Conservation (phyloP, 495 filamentous ascomycete genomes). For the Podospora appendiculata region DNA sequence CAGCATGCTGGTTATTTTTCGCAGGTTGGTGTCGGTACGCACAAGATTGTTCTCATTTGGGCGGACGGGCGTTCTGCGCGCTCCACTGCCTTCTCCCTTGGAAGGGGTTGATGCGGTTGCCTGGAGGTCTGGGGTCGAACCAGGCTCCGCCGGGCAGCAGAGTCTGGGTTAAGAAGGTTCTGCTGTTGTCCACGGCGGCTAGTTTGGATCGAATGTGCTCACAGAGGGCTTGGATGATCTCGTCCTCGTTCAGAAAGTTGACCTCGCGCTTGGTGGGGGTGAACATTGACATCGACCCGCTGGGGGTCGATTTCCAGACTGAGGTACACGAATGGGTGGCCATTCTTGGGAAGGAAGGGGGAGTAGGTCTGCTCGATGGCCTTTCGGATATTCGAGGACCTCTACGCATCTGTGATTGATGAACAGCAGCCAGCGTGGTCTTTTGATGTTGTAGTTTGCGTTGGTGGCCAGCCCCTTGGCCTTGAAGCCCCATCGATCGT, state of each 20-base stretch:
- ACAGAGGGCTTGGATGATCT: constrained; percentile 86
- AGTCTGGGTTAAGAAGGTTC: constrained; percentile 90
- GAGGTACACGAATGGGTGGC: constrained; percentile 91
- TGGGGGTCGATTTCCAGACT: constrained; percentile 90
- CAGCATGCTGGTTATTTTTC: constrained; percentile 97
- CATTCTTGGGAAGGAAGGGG: constrained; percentile 84
- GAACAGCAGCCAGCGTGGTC: constrained; percentile 81
- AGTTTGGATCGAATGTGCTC: constrained; percentile 71
- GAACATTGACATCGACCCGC: constrained; percentile 94
- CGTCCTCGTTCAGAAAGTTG: constrained; percentile 96
- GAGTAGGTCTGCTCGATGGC: constrained; percentile 89
- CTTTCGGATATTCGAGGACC: constrained; percentile 79
- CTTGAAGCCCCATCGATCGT: constrained; percentile 75
- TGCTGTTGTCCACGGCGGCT: constrained; percentile 84
- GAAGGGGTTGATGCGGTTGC: constrained; percentile 19
- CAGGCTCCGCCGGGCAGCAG: constrained; percentile 62
- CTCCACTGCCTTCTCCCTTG: constrained; percentile 30
- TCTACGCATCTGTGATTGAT: constrained; percentile 98
- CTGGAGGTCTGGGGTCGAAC: constrained; percentile 25
- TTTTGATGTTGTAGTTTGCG: constrained; percentile 93
- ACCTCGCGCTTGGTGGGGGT: constrained; percentile 97
- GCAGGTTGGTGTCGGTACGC: constrained; percentile 79
- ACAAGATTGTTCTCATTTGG: constrained; percentile 85
- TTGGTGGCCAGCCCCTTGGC: constrained; percentile 80
- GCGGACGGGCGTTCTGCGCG: constrained; percentile 40